Base-by-base conservation (phyloP, 148 eudicot species). In the Vaccinium macrocarpon region DNA sequence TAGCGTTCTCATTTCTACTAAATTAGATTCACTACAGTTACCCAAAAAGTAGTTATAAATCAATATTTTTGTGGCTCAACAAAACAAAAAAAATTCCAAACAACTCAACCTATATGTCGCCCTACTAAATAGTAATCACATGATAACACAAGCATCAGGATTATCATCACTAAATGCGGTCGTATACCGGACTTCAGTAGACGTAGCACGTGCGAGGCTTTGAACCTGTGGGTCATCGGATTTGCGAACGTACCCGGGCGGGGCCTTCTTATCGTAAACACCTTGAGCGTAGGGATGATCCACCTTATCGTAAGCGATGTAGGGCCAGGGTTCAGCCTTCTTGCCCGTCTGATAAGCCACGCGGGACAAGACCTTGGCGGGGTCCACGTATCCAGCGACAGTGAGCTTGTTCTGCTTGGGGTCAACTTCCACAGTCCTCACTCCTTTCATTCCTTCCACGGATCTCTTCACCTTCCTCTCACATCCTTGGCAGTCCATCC, bases 151-250 rank as follows among this genome's bases (percentile, higher is more conserved):
- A 18, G 97, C 98, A 9, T 78, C 48, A 10, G 98, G 89, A 55
- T 96, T 96, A 21, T 96, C 98, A 72, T 96, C 98, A 78, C 98
- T 96, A 64, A 96, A 96, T 6, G 98, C 98, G 0, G 98, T 93
- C 35, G 96, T 90, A 86, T 96, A 96, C 5, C 96, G 86, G n/a
- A 96, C 98, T 84, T 96, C 98, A 13, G 95, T 94, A 13, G 98
- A 96, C 75, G 92, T 93, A 50, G 97, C 97, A n/a, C 97, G 90
- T 3, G 94, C 92, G 3, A 96, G 90, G 49, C 87, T 88, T 11
- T 88, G 74, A 6, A 27, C 27, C 18, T 82, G 88, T 0, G 90
- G 93, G 53, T 94, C 93, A 16, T 89, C 84, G 0, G 74, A 72
- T 50, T 76, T 87, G 18, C 98, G 86, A 2, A 96, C 98, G 62